Percentiles rank a stretch among this genome's conserved stretches.
phyloP scores from a whole-genome alignment of 2,329 filamentous ascomycete genomes.

The Calonectria honghensis region DNA sequence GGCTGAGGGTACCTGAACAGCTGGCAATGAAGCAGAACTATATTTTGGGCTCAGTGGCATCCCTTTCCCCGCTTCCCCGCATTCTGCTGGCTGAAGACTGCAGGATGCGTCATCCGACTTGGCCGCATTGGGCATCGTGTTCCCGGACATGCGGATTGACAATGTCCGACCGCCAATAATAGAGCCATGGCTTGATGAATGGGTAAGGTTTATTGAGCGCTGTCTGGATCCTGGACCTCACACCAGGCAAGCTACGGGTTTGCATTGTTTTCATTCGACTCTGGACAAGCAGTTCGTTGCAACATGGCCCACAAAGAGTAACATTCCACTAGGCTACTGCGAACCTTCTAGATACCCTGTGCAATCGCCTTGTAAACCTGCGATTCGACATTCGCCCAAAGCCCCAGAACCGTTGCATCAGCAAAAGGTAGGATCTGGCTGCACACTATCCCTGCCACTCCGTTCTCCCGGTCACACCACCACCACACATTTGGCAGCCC shows the following conservation, averaged over 20 bases:
- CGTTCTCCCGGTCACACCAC: conserved; percentile 78
- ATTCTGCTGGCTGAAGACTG: conserved; percentile 25
- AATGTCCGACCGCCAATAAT: conserved; percentile 9
- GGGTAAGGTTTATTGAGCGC: conserved; percentile 11
- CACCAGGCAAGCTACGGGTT: neutral
- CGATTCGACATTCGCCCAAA: conserved; percentile 64
- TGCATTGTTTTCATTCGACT: conserved; percentile 7
- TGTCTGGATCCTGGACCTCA: neutral
- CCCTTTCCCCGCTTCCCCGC: conserved; percentile 40
- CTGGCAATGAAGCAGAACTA: conserved; percentile 21
- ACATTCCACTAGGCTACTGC: neutral
- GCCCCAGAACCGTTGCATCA: conserved; percentile 62
- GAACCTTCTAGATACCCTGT: conserved; percentile 8
- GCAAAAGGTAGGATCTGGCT: conserved; percentile 71
- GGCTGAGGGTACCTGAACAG: conserved; percentile 15
- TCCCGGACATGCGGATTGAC: conserved; percentile 16
- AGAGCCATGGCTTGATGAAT: neutral
- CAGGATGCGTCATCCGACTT: conserved; percentile 32
- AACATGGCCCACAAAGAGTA: conserved; percentile 9
- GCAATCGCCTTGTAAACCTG: conserved; percentile 60
- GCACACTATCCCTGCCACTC: conserved; percentile 71
- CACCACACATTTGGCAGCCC: conserved; percentile 77
- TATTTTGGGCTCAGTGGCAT: conserved; percentile 25
- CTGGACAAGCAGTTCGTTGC: neutral
- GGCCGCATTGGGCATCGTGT: conserved; percentile 20